Evolutionary conservation across 257 asterid genomes (phyloP).

Genomic region (Ballota nigra): DNA sequence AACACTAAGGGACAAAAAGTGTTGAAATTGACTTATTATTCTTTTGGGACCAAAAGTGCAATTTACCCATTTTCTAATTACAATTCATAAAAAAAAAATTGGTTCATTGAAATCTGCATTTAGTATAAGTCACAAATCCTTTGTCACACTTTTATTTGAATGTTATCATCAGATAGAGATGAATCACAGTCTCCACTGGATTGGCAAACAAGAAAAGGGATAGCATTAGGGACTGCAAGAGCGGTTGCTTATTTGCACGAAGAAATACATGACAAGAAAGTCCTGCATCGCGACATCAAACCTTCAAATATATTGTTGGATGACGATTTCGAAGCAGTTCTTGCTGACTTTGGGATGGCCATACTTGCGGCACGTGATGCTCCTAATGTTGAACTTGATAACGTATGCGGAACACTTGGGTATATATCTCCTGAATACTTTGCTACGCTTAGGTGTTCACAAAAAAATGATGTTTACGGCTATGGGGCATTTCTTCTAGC

Average conservation of each 20-base stretch:
- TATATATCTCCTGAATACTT: constrained; percentile 17
- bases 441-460: not conserved
- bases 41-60: no score
- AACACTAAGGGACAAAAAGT: no score
- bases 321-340: not conserved
- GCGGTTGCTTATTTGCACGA: constrained; percentile 13
- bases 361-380: not conserved
- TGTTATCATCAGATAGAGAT: not conserved
- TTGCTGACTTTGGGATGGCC: not conserved
- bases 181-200: not conserved
- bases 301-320: constrained; percentile 11
- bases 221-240: constrained; percentile 14
- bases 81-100: no score
- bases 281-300: not conserved
- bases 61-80: no score
- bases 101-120: no score
- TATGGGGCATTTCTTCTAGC: constrained; percentile 26
- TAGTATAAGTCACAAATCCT: no score
- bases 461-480: constrained; percentile 5
- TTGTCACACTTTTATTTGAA: not conserved
- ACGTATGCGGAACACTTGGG: not conserved
- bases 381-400: not conserved
- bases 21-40: no score
- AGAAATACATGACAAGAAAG: not conserved
- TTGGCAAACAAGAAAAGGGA: not conserved